A percentile compares a stretch with the other conserved stretches of the same genome.
These are phyloP conservation scores for Podila horticola DNA, from an alignment of 192 early-diverging fungal species.

Conservation along the genomic window DNA sequence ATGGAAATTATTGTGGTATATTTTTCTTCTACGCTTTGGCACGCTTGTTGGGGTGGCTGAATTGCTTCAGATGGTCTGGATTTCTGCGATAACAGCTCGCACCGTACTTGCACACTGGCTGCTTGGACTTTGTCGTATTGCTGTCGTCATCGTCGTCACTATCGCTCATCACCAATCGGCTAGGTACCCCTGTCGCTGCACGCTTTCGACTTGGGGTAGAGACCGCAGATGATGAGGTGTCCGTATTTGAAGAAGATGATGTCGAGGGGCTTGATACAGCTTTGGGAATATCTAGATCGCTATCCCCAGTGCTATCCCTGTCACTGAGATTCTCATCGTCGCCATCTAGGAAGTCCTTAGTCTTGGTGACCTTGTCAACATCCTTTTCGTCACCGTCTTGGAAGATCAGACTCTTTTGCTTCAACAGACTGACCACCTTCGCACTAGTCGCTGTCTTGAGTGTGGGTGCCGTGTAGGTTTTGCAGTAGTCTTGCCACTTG, in stretches of 20 bases:
- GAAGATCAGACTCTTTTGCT: conserved; percentile 46
- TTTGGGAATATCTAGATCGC: not conserved
- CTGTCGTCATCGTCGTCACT: not conserved
- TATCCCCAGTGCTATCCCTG: not conserved
- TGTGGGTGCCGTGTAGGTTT: conserved; percentile 33
- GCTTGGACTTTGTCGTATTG: not conserved
- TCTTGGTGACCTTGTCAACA: not conserved
- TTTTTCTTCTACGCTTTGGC: not conserved
- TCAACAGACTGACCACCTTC: conserved; percentile 40
- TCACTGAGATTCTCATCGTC: not conserved
- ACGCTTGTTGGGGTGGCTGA: conserved; percentile 29
- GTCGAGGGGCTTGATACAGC: not conserved
- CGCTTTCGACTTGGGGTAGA: conserved; percentile 9
- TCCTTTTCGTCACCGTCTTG: conserved; percentile 6
- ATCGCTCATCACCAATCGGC: not conserved
- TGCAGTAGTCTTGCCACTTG: conserved; percentile 43
- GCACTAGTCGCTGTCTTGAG: conserved; percentile 32
- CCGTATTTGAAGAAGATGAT: not conserved
- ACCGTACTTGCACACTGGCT: conserved; percentile 25
- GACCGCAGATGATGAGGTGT: not conserved
- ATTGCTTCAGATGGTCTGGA: conserved; percentile 41
- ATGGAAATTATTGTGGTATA: too few relatives aligned
- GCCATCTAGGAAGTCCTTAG: not conserved
- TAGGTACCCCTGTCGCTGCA: not conserved
- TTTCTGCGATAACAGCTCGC: conserved; percentile 42